A percentile compares a stretch with the other conserved stretches of the same genome.
These are phyloP conservation scores for Medicago ruthenica DNA, from an alignment of 306 rosid species.

Conservation along the genomic window DNA sequence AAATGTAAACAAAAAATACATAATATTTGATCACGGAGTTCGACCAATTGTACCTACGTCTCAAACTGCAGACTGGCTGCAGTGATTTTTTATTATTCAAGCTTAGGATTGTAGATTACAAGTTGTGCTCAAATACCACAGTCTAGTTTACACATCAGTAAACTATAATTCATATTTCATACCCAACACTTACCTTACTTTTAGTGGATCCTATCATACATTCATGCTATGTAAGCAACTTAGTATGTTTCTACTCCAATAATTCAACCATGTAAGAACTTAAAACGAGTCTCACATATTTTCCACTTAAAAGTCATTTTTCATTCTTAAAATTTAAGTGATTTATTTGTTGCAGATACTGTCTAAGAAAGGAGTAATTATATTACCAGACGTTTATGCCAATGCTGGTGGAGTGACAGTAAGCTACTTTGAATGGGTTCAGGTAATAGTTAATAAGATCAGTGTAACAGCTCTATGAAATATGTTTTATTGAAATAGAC, in stretches of 20 bases:
- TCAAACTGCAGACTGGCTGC: too few species aligned
- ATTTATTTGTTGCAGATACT: constrained; percentile 51
- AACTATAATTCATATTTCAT: too few species aligned
- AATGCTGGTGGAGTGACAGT: constrained; percentile 74
- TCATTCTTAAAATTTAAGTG: neutral
- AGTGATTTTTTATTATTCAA: too few species aligned
- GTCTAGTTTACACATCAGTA: too few species aligned
- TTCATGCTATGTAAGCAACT: neutral
- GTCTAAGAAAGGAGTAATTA: constrained; percentile 61
- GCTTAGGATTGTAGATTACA: too few species aligned
- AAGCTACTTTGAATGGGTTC: constrained; percentile 86
- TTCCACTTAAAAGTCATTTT: neutral
- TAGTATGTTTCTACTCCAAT: neutral
- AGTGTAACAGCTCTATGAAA: neutral
- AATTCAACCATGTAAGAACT: neutral
- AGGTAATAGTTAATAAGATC: constrained; percentile 46
- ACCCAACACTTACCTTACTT: too few species aligned
- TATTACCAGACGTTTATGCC: constrained; percentile 68
- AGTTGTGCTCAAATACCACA: too few species aligned
- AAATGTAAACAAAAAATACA: too few species aligned
- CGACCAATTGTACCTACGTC: too few species aligned
- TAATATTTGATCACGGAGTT: too few species aligned
- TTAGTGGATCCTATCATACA: too few species aligned
- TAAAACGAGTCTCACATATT: neutral
- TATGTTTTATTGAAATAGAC: neutral